Percentiles rank a stretch among this genome's conserved stretches.
Conservation (phyloP, 805 yeast genomes). For the Saccharomycopsis lassenensis region DNA sequence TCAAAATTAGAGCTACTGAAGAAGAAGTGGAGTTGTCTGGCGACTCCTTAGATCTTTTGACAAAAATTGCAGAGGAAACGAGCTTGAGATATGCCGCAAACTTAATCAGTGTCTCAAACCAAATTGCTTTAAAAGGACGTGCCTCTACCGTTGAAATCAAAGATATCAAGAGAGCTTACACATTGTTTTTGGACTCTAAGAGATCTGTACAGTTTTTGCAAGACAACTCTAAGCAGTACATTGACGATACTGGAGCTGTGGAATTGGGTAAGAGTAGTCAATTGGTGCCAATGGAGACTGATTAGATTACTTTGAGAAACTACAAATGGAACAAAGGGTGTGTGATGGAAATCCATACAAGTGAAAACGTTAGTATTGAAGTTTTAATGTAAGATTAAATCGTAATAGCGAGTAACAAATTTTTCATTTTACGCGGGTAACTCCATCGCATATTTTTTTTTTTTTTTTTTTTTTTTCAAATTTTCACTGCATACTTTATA, state of each 20-base stretch:
- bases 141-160: constrained; percentile 55
- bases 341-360: no score
- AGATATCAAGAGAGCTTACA: constrained; percentile 81
- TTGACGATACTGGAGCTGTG: constrained; percentile 72
- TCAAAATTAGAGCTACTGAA: constrained; percentile 83
- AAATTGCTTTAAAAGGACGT: constrained; percentile 76
- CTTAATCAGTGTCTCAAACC: constrained; percentile 81
- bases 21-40: constrained; percentile 79
- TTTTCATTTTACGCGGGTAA: no score
- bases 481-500: background rate
- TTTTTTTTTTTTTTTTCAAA: background rate
- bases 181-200: constrained; percentile 77
- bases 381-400: no score
- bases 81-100: constrained; percentile 89
- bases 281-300: constrained; percentile 31
- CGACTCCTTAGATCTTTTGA: constrained; percentile 78
- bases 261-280: constrained; percentile 33
- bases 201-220: constrained; percentile 82
- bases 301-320: constrained; percentile 1
- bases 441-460: background rate
- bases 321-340: background rate
- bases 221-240: constrained; percentile 54
- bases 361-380: no score
- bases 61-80: constrained; percentile 84
- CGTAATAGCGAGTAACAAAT: no score